Evolutionary conservation across 2,329 filamentous ascomycete genomes (phyloP), one percentile per base, ranked within the genome.

Genomic region (Sphaceloma murrayae): DNA sequence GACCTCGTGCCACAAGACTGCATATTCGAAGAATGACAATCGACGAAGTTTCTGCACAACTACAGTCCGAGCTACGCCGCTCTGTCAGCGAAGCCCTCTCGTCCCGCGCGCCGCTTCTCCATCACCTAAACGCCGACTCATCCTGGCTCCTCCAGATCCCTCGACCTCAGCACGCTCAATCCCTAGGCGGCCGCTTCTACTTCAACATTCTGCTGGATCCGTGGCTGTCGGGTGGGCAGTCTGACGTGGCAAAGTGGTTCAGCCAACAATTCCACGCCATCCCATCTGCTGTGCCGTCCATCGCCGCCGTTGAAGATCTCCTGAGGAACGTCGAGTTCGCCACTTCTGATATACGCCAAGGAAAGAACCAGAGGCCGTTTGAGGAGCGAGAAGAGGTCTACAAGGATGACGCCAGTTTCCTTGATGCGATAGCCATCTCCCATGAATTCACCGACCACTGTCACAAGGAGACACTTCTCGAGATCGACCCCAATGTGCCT

Each of bases 381-480:
- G 5, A 22, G 7, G 24, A 40, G 10, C 36, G 36, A 40, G 31
- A 51, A 19, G 46, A 40, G 8, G 17, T 32, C 11, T 45, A 33
- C 17, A 43, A 49, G 32, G 32, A 49, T n/a, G 49, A 38, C 2
- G 47, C 49, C 19, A 62, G 62, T 9, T 64, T 67, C 33, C 70
- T 82, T 21, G 78, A 82, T 55, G 71, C 63, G 2, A 74, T 82
- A 2, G 66, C 68, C 19, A 66, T 82, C 22, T 75, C 69, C 11
- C 78, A 82, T 54, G 78, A 82, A 56, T 82, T 82, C 52, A 81
- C 78, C 1, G 78, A 82, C 54, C 79, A 81, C 55, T 81, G 77
- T 58, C 77, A 82, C 53, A 66, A 72, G 48, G 67, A 72, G 2
- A 82, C 78, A 10, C 61, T 82, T 18, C 56, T 70, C 32, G 69